Percentiles rank a stretch among this genome's conserved stretches.
Conservation (phyloP, 371 early-diverging fungal genomes). For the Catenaria anguillulae region DNA sequence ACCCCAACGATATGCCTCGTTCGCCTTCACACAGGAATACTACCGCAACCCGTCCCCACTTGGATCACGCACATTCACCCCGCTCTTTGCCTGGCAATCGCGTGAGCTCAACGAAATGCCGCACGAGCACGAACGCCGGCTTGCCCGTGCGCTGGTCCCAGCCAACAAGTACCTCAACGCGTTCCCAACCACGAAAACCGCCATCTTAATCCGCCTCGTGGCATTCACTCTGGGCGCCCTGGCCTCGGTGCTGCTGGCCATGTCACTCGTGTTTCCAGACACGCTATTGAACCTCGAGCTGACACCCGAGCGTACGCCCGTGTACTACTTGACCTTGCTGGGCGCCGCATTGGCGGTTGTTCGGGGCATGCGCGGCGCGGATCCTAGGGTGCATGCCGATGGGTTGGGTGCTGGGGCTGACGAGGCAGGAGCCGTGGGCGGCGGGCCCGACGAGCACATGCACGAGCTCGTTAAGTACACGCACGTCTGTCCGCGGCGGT, state of each 20-base stretch:
- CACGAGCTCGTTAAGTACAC: conserved; percentile 64
- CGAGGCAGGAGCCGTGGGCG: conserved; percentile 39
- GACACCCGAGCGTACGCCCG: conserved; percentile 60
- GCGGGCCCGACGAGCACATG: conserved; percentile 64
- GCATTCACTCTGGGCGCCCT: conserved; percentile 81
- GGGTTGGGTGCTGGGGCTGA: conserved; percentile 11
- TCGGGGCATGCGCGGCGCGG: conserved; percentile 62
- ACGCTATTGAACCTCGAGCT: conserved; percentile 75
- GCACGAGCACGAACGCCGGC: conserved; percentile 62
- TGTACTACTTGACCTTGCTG: conserved; percentile 83
- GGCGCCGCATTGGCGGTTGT: conserved; percentile 67
- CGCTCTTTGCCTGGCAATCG: conserved; percentile 78
- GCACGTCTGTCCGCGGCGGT: conserved; percentile 76
- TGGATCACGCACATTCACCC: conserved; percentile 65
- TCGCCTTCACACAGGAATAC: conserved; percentile 62
- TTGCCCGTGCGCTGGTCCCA: conserved; percentile 47
- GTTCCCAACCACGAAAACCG: conserved; percentile 70
- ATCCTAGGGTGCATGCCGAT: no score
- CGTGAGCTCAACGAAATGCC: conserved; percentile 94
- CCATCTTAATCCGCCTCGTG: conserved; percentile 66
- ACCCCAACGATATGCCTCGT: conserved; percentile 5
- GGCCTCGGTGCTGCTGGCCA: conserved; percentile 59
- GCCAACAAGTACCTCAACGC: conserved; percentile 74
- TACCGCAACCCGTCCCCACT: conserved; percentile 73
- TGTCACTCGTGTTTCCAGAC: conserved; percentile 79